Evolutionary conservation across 495 filamentous ascomycete genomes (phyloP).

Genomic region (Podospora fimiseda): DNA sequence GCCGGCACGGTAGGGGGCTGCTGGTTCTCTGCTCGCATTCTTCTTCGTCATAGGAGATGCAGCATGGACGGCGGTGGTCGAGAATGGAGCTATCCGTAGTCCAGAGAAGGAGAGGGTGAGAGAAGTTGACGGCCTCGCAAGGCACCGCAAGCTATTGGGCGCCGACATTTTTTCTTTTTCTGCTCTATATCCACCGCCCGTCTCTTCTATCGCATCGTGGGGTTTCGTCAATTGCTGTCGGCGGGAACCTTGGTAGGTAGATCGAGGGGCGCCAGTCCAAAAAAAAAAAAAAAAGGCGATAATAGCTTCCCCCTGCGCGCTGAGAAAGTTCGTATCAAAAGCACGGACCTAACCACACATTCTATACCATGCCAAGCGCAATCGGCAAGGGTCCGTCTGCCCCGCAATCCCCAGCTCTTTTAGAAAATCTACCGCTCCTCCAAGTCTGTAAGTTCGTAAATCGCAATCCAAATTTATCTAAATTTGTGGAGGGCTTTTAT

Average conservation of each 20-base stretch:
- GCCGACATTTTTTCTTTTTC: conserved; percentile 53
- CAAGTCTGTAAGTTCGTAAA: conserved; percentile 31
- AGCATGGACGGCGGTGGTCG: conserved; percentile 16
- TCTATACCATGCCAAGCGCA: neutral
- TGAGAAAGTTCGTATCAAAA: too few relatives aligned
- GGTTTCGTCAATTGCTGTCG: conserved; percentile 22
- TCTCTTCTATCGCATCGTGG: conserved; percentile 24
- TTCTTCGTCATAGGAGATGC: neutral
- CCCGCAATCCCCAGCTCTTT: conserved; percentile 2
- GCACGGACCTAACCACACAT: conserved; percentile 9
- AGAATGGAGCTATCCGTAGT: conserved; percentile 24
- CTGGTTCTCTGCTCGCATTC: neutral
- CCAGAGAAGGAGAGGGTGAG: conserved; percentile 19
- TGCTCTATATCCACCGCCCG: conserved; percentile 8
- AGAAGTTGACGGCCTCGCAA: conserved; percentile 48
- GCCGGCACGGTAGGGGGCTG: conserved; percentile 24
- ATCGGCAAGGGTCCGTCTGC: conserved; percentile 1
- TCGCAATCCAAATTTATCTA: neutral
- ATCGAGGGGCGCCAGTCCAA: too few relatives aligned
- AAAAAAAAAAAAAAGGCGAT: too few relatives aligned
- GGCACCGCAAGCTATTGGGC: conserved; percentile 61
- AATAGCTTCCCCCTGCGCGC: too few relatives aligned
- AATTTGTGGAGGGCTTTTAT: too few relatives aligned
- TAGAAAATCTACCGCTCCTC: conserved; percentile 17
- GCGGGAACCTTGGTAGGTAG: too few relatives aligned